Conservation (phyloP, 331 rosid genomes). For the Ulmus americana region DNA sequence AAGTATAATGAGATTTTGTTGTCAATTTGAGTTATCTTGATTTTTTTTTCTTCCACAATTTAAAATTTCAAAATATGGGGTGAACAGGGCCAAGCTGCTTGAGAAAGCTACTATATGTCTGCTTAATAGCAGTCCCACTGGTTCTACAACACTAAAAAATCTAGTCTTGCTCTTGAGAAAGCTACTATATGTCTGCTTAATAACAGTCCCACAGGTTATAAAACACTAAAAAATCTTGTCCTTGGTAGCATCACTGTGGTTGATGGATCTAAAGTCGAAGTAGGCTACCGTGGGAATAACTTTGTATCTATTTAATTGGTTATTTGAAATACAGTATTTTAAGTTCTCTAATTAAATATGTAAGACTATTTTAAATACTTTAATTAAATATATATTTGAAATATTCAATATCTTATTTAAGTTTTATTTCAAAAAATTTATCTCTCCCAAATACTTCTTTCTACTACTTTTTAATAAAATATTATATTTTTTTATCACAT, state of each 20-base stretch:
- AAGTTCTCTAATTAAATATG: too few relatives aligned
- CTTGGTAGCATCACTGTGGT: slow-evolving; percentile 97
- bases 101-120: slow-evolving; percentile 89
- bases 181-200: slow-evolving; percentile 86
- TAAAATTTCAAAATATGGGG: slow-evolving; percentile 85
- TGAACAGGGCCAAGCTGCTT: slow-evolving; percentile 89
- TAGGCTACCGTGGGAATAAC: slow-evolving; percentile 89
- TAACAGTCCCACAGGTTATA: slow-evolving; percentile 94
- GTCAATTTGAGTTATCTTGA: too few relatives aligned
- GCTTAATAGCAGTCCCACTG: slow-evolving; percentile 93
- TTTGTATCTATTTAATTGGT: too few relatives aligned
- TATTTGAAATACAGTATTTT: too few relatives aligned
- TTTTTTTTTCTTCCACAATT: background rate
- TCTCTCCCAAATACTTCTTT: too few relatives aligned
- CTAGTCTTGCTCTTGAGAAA: slow-evolving; percentile 98
- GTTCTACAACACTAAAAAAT: slow-evolving; percentile 86
- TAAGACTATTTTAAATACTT: too few relatives aligned
- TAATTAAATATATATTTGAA: too few relatives aligned
- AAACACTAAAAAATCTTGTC: slow-evolving; percentile 59
- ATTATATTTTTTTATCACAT: too few relatives aligned
- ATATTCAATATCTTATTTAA: too few relatives aligned
- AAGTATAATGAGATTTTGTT: too few relatives aligned
- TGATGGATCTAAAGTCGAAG: slow-evolving; percentile 87
- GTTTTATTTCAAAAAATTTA: too few relatives aligned
- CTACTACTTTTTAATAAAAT: too few relatives aligned